phyloP scores from a whole-genome alignment of 129 eudicot species.

The Calendula officinalis region DNA sequence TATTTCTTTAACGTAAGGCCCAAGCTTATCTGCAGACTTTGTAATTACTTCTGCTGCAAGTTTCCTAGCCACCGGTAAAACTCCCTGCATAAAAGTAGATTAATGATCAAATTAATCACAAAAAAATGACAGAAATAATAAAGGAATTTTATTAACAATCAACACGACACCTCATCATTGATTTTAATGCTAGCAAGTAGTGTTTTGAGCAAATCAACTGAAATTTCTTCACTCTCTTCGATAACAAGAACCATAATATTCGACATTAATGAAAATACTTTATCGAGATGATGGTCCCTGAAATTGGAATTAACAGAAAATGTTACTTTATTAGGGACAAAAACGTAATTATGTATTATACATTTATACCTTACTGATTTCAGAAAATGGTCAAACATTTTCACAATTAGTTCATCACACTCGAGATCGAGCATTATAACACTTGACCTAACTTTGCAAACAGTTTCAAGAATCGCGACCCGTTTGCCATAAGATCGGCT shows the following conservation, averaged over 20 bases:
- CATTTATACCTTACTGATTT: constrained; percentile 59
- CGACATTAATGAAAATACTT: constrained; percentile 58
- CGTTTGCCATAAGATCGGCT: constrained; percentile 65
- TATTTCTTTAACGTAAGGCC: constrained; percentile 46
- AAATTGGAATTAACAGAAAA: constrained; percentile 8
- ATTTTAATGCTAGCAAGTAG: constrained; percentile 52
- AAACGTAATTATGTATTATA: background rate
- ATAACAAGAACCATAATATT: constrained; percentile 82
- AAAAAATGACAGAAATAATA: background rate
- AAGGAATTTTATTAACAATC: background rate
- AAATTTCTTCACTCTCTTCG: constrained; percentile 92
- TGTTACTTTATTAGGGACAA: background rate
- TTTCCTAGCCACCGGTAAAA: constrained; percentile 49
- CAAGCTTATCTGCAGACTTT: constrained; percentile 55
- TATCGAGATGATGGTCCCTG: constrained; percentile 65
- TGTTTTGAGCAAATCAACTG: constrained; percentile 54
- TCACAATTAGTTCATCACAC: constrained; percentile 61
- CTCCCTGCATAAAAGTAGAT: constrained; percentile 39
- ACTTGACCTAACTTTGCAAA: constrained; percentile 86
- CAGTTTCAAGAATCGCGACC: constrained; percentile 68
- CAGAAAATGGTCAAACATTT: constrained; percentile 83
- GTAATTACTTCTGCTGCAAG: constrained; percentile 59
- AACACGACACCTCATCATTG: constrained; percentile 46
- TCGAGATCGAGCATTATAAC: constrained; percentile 94
- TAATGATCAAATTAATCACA: constrained; percentile 3